Percentiles rank a stretch among this genome's conserved stretches.
phyloP scores from a whole-genome alignment of 1,284 basidiomycete species.

The Pisolithus thermaeus region DNA sequence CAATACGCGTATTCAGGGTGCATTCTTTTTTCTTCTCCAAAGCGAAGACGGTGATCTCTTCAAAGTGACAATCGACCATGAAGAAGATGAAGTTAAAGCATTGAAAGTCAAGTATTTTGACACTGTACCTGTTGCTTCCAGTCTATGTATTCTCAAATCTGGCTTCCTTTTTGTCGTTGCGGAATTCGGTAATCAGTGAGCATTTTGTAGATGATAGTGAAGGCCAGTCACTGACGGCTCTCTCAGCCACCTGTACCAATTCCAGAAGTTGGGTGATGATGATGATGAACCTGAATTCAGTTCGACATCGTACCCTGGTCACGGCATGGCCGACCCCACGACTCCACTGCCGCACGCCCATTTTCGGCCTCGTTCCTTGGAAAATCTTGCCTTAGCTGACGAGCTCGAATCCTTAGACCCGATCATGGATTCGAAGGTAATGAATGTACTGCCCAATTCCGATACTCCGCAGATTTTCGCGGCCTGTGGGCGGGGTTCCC shows the following conservation, averaged over 20 bases:
- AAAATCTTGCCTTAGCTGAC: conserved; percentile 86
- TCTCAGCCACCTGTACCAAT: conserved; percentile 84
- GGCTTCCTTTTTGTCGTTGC: conserved; percentile 95
- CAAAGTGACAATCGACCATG: conserved; percentile 95
- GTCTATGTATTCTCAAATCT: conserved; percentile 92
- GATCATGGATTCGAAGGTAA: conserved; percentile 84
- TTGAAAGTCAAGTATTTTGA: conserved; percentile 98
- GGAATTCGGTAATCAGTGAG: conserved; percentile 94
- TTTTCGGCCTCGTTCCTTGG: conserved; percentile 80
- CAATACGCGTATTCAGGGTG: conserved; percentile 53
- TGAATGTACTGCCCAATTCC: conserved; percentile 86
- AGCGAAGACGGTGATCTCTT: conserved; percentile 94
- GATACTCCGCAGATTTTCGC: conserved; percentile 94
- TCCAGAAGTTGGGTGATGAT: conserved; percentile 94
- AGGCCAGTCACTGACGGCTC: background rate
- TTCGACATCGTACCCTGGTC: conserved; percentile 76
- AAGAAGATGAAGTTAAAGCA: conserved; percentile 86
- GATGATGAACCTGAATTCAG: conserved; percentile 88
- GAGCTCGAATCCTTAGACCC: conserved; percentile 86
- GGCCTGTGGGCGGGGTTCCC: conserved; percentile 81
- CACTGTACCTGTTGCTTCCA: conserved; percentile 86
- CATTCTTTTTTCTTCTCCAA: conserved; percentile 96
- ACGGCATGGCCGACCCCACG: conserved; percentile 72
- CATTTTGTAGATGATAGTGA: conserved; percentile 13
- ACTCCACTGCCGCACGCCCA: conserved; percentile 71